Percentiles rank a stretch among this genome's conserved stretches.
Evolutionary conservation across 768 basidiomycete genomes (phyloP).

Genomic region (Pluteus cervinus): DNA sequence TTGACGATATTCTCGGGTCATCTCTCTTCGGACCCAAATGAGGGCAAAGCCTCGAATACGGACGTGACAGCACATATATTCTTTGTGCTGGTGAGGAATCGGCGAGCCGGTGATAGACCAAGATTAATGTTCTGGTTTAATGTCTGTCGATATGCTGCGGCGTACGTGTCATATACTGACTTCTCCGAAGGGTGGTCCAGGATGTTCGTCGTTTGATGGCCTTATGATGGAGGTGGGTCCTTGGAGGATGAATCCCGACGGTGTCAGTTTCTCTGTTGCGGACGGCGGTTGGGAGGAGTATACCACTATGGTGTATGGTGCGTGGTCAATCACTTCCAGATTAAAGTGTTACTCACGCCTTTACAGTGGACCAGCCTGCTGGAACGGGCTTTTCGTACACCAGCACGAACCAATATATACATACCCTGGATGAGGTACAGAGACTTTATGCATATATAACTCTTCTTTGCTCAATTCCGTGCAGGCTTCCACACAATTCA

Average conservation of each 20-base stretch:
- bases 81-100: constrained; percentile 87
- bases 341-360: background rate
- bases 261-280: constrained; percentile 61
- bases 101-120: constrained; percentile 84
- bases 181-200: constrained; percentile 76
- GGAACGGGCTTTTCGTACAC: constrained; percentile 94
- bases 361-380: constrained; percentile 91
- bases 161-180: background rate
- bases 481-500: constrained; percentile 71
- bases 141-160: constrained; percentile 35
- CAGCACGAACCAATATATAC: constrained; percentile 79
- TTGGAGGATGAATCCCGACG: constrained; percentile 71
- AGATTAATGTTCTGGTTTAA: constrained; percentile 97
- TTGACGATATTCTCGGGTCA: constrained; percentile 84
- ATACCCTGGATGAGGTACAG: constrained; percentile 61
- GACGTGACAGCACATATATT: constrained; percentile 74
- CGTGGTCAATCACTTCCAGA: constrained; percentile 20
- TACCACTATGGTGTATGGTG: constrained; percentile 87
- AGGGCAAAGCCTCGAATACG: constrained; percentile 39
- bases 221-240: constrained; percentile 99
- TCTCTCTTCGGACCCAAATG: constrained; percentile 71
- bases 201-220: constrained; percentile 96
- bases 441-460: background rate
- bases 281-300: constrained; percentile 99
- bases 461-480: constrained; percentile 6